These are phyloP conservation scores for Venturia nashicola DNA, from an alignment of 2,329 filamentous ascomycete species.

Conservation along the genomic window DNA sequence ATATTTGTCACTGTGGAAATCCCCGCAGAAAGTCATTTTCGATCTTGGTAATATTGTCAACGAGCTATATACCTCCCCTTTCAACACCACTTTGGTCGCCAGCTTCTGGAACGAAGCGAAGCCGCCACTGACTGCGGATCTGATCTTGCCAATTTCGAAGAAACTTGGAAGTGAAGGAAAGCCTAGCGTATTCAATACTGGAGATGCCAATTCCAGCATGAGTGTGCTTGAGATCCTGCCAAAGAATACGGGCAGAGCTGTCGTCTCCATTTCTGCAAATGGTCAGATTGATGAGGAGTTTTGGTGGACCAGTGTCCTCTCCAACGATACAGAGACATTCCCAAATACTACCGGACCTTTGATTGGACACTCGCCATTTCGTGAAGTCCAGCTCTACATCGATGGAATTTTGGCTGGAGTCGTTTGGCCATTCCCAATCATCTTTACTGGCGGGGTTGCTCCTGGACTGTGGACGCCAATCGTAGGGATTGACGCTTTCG, in stretches of 20 bases:
- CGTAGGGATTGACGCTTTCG: slow-evolving; percentile 67
- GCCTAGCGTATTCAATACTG: slow-evolving; percentile 54
- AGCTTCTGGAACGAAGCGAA: slow-evolving; percentile 48
- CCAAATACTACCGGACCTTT: slow-evolving; percentile 42
- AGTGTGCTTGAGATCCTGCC: slow-evolving; percentile 49
- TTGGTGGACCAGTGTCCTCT: slow-evolving; percentile 70
- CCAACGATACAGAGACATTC: slow-evolving; percentile 49
- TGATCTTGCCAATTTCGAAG: slow-evolving; percentile 46
- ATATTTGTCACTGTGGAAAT: slow-evolving; percentile 56
- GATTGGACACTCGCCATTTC: slow-evolving; percentile 59
- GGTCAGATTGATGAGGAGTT: slow-evolving; percentile 71
- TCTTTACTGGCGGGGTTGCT: slow-evolving; percentile 71
- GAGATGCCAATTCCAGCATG: slow-evolving; percentile 39
- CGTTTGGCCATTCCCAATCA: slow-evolving; percentile 68
- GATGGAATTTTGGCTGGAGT: slow-evolving; percentile 63
- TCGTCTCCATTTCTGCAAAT: slow-evolving; percentile 65
- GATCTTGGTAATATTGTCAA: slow-evolving; percentile 65
- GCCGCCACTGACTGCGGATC: slow-evolving; percentile 46
- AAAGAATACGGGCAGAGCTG: slow-evolving; percentile 52
- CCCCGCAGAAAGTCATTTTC: slow-evolving; percentile 63
- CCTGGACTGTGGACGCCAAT: slow-evolving; percentile 68
- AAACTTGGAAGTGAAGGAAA: slow-evolving; percentile 35
- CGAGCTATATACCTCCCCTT: slow-evolving; percentile 57
- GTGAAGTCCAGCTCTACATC: slow-evolving; percentile 66
- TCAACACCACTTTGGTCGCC: slow-evolving; percentile 63